Evolutionary conservation across 179 eudicot species (phyloP).

Genomic region (Sideroxylon spinosum): DNA sequence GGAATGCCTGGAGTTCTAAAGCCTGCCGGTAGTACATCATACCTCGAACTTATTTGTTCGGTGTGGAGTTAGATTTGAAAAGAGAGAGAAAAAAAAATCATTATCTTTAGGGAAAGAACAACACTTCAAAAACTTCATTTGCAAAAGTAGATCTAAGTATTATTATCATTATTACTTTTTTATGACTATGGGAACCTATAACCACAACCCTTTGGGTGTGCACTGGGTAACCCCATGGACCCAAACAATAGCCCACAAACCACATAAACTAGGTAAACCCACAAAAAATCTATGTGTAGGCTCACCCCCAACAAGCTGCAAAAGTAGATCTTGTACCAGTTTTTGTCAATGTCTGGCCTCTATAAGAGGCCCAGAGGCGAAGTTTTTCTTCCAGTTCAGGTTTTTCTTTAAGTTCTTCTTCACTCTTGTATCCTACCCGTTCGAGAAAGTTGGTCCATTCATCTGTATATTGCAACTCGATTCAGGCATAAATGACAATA

Average conservation of each 20-base stretch:
- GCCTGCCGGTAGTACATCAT: constrained; percentile 99
- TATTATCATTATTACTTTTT: too few species aligned
- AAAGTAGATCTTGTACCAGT: constrained; percentile 53
- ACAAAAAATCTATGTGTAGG: too few species aligned
- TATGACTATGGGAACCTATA: too few species aligned
- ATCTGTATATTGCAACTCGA: constrained; percentile 37
- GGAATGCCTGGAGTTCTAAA: constrained; percentile 96
- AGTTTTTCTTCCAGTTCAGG: constrained; percentile 63
- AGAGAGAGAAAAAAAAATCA: not conserved
- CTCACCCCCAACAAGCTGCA: not conserved
- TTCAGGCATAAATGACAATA: constrained; percentile 16
- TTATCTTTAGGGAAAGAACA: not conserved
- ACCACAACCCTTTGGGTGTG: too few species aligned
- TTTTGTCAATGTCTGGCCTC: constrained; percentile 95
- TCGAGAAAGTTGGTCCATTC: constrained; percentile 93
- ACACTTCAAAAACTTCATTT: not conserved
- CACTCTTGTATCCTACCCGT: constrained; percentile 49
- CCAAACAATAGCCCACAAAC: too few species aligned
- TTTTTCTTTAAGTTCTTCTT: constrained; percentile 62
- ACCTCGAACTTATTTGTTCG: constrained; percentile 66
- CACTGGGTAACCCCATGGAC: too few species aligned
- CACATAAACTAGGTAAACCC: too few species aligned
- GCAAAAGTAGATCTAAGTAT: too few species aligned
- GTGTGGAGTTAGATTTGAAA: constrained; percentile 18
- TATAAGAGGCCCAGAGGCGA: constrained; percentile 95